Base-by-base conservation (phyloP, 257 asterid genomes). In the Plantago ovata region DNA sequence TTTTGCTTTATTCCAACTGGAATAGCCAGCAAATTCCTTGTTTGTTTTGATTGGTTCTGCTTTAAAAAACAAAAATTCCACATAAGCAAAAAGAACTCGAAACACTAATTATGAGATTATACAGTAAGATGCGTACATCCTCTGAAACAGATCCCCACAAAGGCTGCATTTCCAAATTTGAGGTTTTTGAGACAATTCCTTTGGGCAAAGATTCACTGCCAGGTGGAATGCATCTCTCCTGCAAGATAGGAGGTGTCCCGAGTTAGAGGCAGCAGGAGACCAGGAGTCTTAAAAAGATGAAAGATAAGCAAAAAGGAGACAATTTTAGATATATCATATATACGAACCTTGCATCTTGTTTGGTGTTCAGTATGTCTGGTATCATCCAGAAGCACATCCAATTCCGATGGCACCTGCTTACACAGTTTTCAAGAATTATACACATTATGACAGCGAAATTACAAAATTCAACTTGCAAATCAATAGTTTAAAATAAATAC, bases 1-100 rank as follows among this genome's bases (percentile, higher is more conserved):
- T 81, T 89, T 67, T 93, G 99, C 75, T 77, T 82, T 28, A 82
- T 63, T 69, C 99, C 99, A 53, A 80, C 95, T 50, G 97, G 77
- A 57, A 93, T 23, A 12, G 95, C 97, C 81, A 93, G 62, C 71
- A 93, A 63, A 67, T 76, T 79, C 6, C 41, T 60, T 20, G 81
- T 65, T 15, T 41, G 47, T 38, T 67, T 76, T 38, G 70, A 24
- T 21, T 64, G 63, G 48, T 53, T 79, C 96, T 87, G 86, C 51
- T 48, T 21, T 41, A 54, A 39, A 58, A 56, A 32, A 69, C 33
- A 5, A 55, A 41, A 52, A 32, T 10, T 33, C 58, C 67, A 56
- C 69, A 56, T 55, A 7, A 58, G 72, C 23, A 24, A 45, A 32
- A 33, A 44, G 16, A 61, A 40, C 21, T 7, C 43, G 19, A 39